Percentiles rank a stretch among this genome's conserved stretches.
Evolutionary conservation across 2,329 filamentous ascomycete species (phyloP).

Genomic region (Ophidiomyces ophidiicola): DNA sequence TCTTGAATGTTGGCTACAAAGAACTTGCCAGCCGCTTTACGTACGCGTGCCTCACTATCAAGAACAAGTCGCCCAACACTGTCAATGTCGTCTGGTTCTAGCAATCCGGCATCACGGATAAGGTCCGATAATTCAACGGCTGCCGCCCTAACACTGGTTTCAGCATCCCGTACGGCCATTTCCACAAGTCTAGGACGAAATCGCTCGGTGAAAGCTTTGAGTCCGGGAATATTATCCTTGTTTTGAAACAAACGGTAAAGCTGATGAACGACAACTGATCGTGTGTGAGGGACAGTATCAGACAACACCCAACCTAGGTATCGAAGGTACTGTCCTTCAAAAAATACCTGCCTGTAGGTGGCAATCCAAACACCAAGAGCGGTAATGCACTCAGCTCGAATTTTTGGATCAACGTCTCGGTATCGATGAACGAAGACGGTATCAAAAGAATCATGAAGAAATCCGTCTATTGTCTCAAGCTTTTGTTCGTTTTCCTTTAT

Average conservation of each 20-base stretch:
- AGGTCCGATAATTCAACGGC: conserved; percentile 72
- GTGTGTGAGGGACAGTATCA: conserved; percentile 59
- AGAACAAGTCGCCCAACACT: conserved; percentile 77
- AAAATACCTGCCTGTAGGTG: conserved; percentile 71
- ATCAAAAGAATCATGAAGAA: conserved; percentile 78
- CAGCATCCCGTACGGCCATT: conserved; percentile 78
- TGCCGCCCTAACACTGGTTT: conserved; percentile 64
- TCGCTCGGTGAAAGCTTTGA: conserved; percentile 85
- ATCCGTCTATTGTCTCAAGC: conserved; percentile 55
- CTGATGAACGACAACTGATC: conserved; percentile 78
- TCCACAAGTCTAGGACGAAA: conserved; percentile 81
- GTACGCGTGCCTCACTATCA: conserved; percentile 69
- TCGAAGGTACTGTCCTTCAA: conserved; percentile 78
- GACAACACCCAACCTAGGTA: conserved; percentile 95
- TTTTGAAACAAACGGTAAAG: conserved; percentile 67
- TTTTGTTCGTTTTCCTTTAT: conserved; percentile 58
- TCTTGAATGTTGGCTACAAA: conserved; percentile 82
- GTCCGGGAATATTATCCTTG: conserved; percentile 59
- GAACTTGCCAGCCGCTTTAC: conserved; percentile 80
- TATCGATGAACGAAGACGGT: conserved; percentile 92
- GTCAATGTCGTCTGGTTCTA: conserved; percentile 87
- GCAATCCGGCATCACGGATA: conserved; percentile 68
- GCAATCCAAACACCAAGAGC: conserved; percentile 83
- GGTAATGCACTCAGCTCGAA: conserved; percentile 76
- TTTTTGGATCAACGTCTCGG: conserved; percentile 80